phyloP scores from a whole-genome alignment of 176 grass and related monocot species.

The Tillandsia fasciculata region DNA sequence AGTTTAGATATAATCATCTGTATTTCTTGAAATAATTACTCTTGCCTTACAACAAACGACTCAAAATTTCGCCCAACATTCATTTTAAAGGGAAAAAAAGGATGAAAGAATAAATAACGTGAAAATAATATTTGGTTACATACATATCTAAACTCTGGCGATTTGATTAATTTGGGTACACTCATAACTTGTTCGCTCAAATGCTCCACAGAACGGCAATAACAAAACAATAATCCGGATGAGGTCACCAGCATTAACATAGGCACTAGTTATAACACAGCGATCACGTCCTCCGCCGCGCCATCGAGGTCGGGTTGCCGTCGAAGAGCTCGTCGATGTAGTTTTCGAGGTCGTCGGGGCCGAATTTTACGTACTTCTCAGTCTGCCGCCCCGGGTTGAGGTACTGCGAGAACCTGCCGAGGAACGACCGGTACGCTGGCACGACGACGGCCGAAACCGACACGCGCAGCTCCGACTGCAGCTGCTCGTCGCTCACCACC shows the following conservation, averaged over 20 bases:
- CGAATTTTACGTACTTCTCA: conserved; percentile 84
- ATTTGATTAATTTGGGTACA: not conserved
- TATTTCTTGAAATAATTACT: too few species aligned
- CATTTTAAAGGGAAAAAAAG: not conserved
- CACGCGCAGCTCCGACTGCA: conserved; percentile 88
- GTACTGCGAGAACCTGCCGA: conserved; percentile 48
- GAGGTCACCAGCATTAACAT: not conserved
- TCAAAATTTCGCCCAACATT: not conserved
- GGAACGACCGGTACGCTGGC: conserved; percentile 80
- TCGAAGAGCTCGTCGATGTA: conserved; percentile 85
- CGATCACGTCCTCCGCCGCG: conserved; percentile 35
- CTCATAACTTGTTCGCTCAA: not conserved
- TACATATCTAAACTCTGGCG: not conserved
- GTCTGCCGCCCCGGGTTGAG: conserved; percentile 49
- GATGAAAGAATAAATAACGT: not conserved
- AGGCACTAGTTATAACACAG: not conserved
- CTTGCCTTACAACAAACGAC: too few species aligned
- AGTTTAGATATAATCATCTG: too few species aligned
- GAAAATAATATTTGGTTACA: not conserved
- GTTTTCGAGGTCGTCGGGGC: conserved; percentile 63
- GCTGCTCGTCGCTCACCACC: conserved; percentile 82
- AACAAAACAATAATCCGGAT: not conserved
- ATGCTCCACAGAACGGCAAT: not conserved
- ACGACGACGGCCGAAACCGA: conserved; percentile 74
- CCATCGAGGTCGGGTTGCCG: conserved; percentile 58